Percentiles rank a stretch among this genome's conserved stretches.
phyloP scores from a whole-genome alignment of 208 protist genomes.

The Leishmania major region DNA sequence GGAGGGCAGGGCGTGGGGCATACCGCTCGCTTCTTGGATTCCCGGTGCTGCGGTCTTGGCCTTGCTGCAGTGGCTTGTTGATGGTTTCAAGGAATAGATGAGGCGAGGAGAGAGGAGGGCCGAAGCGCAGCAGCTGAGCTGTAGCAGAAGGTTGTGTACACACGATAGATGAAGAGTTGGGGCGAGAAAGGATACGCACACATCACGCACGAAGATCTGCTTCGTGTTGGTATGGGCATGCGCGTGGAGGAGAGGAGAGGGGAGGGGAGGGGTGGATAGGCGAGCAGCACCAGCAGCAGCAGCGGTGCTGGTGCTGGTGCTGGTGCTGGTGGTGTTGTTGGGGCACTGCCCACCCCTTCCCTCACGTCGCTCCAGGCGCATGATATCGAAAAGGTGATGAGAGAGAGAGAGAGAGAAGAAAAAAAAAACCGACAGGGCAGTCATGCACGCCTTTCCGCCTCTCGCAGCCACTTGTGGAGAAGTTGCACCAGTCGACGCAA shows the following conservation, averaged over 20 bases:
- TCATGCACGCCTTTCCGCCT: constrained; percentile 1
- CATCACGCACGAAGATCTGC: neutral
- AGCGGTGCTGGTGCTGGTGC: neutral
- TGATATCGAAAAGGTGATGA: neutral
- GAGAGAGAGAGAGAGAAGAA: too few species aligned
- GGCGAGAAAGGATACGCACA: neutral
- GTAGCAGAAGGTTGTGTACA: neutral
- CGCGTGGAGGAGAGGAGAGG: neutral
- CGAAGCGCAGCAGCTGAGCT: neutral
- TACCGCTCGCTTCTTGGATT: neutral
- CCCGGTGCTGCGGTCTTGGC: neutral
- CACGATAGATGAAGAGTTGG: neutral
- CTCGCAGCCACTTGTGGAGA: constrained; percentile 5
- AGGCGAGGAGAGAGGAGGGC: neutral
- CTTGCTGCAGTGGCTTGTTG: neutral
- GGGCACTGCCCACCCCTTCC: neutral
- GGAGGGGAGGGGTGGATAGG: too few species aligned
- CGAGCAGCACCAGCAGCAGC: neutral
- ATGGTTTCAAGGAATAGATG: neutral
- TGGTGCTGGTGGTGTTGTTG: neutral
- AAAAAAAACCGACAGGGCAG: neutral
- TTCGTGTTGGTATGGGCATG: neutral
- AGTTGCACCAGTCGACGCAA: constrained; percentile 11
- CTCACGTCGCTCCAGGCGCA: neutral
- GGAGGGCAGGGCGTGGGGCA: too few species aligned